Conservation (phyloP, 176 grass and related monocot genomes). For the Carex pumila region DNA sequence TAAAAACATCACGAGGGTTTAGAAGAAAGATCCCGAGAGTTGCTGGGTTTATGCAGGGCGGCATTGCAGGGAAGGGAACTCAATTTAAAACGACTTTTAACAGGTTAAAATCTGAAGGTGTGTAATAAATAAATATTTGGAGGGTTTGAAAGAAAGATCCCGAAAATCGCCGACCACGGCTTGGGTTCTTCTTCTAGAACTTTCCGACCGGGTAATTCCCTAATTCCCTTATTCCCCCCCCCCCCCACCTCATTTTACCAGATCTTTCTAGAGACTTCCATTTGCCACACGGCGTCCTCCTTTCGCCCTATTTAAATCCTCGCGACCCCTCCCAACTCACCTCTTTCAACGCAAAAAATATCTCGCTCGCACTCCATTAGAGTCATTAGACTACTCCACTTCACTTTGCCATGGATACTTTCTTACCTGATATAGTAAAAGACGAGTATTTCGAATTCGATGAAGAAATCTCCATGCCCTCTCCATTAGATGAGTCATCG, state of each 20-base stretch:
- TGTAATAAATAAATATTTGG: background rate
- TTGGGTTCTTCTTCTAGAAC: background rate
- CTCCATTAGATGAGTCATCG: background rate
- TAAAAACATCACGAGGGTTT: background rate
- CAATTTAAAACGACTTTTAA: background rate
- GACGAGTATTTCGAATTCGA: conserved; percentile 37
- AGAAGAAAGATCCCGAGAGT: background rate
- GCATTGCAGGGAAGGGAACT: too few species aligned
- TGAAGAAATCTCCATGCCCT: background rate
- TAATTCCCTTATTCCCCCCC: background rate
- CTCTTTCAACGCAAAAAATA: background rate
- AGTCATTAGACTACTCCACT: background rate
- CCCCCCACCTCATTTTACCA: background rate
- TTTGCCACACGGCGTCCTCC: background rate
- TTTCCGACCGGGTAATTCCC: background rate
- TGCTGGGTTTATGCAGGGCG: too few species aligned
- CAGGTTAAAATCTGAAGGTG: background rate
- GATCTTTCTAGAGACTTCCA: conserved; percentile 11
- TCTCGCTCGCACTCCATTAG: background rate
- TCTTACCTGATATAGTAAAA: conserved; percentile 37
- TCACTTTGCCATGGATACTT: background rate
- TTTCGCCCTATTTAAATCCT: background rate
- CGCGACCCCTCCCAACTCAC: background rate
- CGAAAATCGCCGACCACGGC: background rate
- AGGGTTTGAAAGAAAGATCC: background rate